Evolutionary conservation across 345 rosid genomes (phyloP), one percentile per base, ranked within the genome.

Genomic region (Carallia pectinifolia): DNA sequence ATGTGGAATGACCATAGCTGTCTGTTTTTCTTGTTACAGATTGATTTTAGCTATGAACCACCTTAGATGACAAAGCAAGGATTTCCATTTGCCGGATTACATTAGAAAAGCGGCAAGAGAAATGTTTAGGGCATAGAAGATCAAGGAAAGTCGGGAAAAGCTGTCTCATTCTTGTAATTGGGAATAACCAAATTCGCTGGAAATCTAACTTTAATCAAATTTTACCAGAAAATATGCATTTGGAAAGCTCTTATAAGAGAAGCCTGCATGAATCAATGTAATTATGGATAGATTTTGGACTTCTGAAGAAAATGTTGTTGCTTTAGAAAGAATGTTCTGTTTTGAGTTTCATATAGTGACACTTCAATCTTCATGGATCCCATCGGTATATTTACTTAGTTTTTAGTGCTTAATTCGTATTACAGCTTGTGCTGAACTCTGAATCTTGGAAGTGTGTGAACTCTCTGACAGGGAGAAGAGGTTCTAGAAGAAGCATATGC

Each of bases 401-500:
- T 70, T 23, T 23, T n/a, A 52, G 23, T 4, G 17, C 47, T n/a
- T 44, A 58, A 52, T 40, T 63, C 36, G 8, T 16, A 34, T 56
- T 12, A 9, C 18, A n/a, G 4, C 17, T 16, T 53, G 9, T 54
- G n/a, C 37, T 65, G 19, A 31, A 23, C 23, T 69, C n/a, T 52
- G 7, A 40, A 53, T 50, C 7, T 62, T 59, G 16, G n/a, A 68
- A 69, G 66, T 65, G 72, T 61, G 33, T 65, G 27, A 67, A 59
- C 36, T 62, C 29, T 62, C 53, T 65, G 61, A 74, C 87, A 90
- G 98, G 97, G 80, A 37, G 92, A 80, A 53, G 90, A 80, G 74
- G 83, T 81, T 79, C 82, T 82, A 19, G 97, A 90, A 72, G 92
- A 81, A 73, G 92, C 92, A 29, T 90, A 83, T 72, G 87, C 91